These are phyloP conservation scores for Phaffomyces opuntiae DNA, from an alignment of 805 yeast genomes.

Conservation along the genomic window DNA sequence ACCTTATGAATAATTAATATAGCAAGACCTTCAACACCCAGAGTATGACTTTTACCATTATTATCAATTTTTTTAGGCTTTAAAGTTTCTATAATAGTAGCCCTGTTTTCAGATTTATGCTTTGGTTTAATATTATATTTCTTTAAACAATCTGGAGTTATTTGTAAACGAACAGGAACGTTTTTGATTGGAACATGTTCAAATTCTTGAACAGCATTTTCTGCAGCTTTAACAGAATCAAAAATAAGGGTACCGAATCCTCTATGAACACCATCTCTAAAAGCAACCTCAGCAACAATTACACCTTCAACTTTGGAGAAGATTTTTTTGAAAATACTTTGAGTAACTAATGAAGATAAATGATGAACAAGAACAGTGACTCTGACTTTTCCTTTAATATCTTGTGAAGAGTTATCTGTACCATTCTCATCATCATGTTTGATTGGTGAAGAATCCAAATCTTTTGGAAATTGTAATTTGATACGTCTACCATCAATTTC, in stretches of 20 bases:
- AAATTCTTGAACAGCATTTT: not conserved
- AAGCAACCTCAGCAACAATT: not conserved
- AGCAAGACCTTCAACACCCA: not conserved
- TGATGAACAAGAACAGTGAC: not conserved
- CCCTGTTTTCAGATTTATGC: no score
- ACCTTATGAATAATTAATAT: not conserved
- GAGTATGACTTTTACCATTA: not conserved
- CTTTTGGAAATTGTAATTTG: not conserved
- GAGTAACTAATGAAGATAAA: not conserved
- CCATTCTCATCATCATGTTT: not conserved
- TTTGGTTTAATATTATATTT: no score
- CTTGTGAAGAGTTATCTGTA: not conserved
- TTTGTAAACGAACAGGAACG: not conserved
- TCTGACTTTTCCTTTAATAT: not conserved
- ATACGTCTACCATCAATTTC: not conserved
- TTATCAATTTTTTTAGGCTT: not conserved
- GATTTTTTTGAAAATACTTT: not conserved
- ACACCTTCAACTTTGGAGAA: not conserved
- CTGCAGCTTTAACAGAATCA: not conserved
- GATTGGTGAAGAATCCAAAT: not conserved
- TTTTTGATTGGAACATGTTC: not conserved
- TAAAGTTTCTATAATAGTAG: not conserved
- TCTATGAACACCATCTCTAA: not conserved
- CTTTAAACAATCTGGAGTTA: not conserved
- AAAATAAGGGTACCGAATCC: not conserved